Conservation (phyloP, 148 eudicot species). For the Suaeda aralocaspica region DNA sequence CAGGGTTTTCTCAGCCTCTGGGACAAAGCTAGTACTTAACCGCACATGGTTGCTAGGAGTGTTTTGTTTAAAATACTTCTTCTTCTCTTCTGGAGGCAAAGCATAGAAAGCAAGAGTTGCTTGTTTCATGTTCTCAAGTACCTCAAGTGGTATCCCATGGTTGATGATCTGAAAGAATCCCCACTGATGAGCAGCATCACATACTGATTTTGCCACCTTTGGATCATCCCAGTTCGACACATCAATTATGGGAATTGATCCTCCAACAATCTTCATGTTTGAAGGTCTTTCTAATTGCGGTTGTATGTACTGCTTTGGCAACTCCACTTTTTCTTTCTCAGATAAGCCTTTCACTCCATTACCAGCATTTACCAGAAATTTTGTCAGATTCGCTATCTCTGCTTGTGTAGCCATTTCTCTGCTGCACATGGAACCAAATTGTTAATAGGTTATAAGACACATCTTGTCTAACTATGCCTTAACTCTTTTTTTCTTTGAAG, state of each 20-base stretch:
- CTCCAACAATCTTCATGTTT: slow-evolving; percentile 25
- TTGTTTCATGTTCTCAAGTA: slow-evolving; percentile 35
- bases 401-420: no score
- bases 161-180: slow-evolving; percentile 57
- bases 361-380: slow-evolving; percentile 31
- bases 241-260: slow-evolving; percentile 45
- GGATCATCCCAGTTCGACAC: slow-evolving; percentile 43
- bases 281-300: slow-evolving; percentile 35
- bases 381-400: no score
- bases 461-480: no score
- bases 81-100: slow-evolving; percentile 41
- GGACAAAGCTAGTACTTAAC: slow-evolving; percentile 45
- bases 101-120: slow-evolving; percentile 38
- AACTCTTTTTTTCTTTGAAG: no score
- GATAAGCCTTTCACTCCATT: slow-evolving; percentile 51
- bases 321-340: slow-evolving; percentile 27
- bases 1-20: slow-evolving; percentile 45
- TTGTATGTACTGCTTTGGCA: slow-evolving; percentile 50
- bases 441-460: no score
- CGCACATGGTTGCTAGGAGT: slow-evolving; percentile 44
- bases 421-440: no score
- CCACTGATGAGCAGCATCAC: slow-evolving; percentile 52
- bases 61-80: slow-evolving; percentile 37
- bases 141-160: slow-evolving; percentile 41
- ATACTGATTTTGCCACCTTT: slow-evolving; percentile 25